Conservation (phyloP, 1,284 basidiomycete species). For the Phylloboletellus chloephorus region DNA sequence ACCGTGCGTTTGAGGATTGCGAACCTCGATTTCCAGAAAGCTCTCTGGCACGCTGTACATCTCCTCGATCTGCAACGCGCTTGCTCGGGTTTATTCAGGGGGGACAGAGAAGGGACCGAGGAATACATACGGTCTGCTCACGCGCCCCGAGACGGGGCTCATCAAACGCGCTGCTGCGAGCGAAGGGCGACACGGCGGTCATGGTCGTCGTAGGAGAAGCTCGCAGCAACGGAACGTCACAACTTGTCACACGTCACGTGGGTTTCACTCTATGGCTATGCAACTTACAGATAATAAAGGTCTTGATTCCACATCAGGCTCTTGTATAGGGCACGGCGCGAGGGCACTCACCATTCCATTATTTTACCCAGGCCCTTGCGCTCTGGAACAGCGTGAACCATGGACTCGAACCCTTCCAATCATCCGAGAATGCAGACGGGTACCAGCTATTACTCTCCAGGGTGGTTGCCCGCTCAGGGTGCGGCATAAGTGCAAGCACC, state of each 20-base stretch:
- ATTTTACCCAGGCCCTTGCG: conserved; percentile 47
- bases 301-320: conserved; percentile 2
- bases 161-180: conserved; percentile 67
- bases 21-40: conserved; percentile 96
- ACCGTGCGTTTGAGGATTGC: conserved; percentile 97
- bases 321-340: not conserved
- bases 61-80: conserved; percentile 77
- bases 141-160: conserved; percentile 64
- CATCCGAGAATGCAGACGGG: conserved; percentile 48
- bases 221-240: conserved; percentile 17
- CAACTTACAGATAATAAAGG: not conserved
- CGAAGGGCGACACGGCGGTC: conserved; percentile 76
- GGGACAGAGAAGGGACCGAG: conserved; percentile 15
- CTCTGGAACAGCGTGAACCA: conserved; percentile 97
- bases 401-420: conserved; percentile 73
- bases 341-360: conserved; percentile 21
- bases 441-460: conserved; percentile 87
- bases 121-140: conserved; percentile 72
- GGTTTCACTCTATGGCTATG: conserved; percentile 2
- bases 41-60: conserved; percentile 98
- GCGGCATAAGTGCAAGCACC: conserved; percentile 94
- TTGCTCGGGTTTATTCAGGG: conserved; percentile 32
- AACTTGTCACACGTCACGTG: conserved; percentile 18
- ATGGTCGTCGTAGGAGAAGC: conserved; percentile 33
- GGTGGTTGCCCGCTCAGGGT: conserved; percentile 78